These are phyloP conservation scores for Adansonia digitata DNA, from an alignment of 345 rosid species.

Conservation along the genomic window DNA sequence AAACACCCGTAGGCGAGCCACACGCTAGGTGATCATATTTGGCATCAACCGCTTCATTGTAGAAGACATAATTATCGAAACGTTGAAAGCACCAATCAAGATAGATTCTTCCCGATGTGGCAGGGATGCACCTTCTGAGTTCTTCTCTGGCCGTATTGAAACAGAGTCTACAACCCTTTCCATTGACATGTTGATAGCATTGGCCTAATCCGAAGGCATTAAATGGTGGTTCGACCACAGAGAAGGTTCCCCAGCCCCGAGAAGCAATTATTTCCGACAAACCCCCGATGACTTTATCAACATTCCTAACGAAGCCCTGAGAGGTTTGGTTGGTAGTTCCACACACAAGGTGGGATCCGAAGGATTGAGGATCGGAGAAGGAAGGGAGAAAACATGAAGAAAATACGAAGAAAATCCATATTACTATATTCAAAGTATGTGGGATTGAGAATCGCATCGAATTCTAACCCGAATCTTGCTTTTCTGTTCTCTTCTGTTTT, in stretches of 20 bases:
- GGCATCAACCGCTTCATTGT: constrained; percentile 30
- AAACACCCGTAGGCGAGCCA: background rate
- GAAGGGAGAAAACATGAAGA: background rate
- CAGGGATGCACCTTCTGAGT: constrained; percentile 48
- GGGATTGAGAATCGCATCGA: constrained; percentile 3
- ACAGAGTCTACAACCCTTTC: constrained; percentile 48
- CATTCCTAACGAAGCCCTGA: background rate
- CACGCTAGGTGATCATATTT: constrained; percentile 27
- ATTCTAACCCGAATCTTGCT: background rate
- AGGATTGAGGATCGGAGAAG: background rate
- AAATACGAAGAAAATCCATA: background rate
- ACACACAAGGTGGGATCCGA: background rate
- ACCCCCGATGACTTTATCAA: background rate
- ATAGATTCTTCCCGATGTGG: constrained; percentile 37
- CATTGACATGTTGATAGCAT: constrained; percentile 48
- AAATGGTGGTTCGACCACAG: background rate
- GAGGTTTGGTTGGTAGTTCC: background rate
- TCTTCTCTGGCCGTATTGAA: constrained; percentile 35
- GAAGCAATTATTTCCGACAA: background rate
- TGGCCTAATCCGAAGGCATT: constrained; percentile 21
- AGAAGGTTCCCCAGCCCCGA: background rate
- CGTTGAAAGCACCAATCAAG: constrained; percentile 62
- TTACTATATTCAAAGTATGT: background rate
- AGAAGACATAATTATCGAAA: constrained; percentile 48
- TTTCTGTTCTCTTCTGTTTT: background rate